These are phyloP conservation scores for Candida railenensis DNA, from an alignment of 805 yeast genomes.

Conservation along the genomic window DNA sequence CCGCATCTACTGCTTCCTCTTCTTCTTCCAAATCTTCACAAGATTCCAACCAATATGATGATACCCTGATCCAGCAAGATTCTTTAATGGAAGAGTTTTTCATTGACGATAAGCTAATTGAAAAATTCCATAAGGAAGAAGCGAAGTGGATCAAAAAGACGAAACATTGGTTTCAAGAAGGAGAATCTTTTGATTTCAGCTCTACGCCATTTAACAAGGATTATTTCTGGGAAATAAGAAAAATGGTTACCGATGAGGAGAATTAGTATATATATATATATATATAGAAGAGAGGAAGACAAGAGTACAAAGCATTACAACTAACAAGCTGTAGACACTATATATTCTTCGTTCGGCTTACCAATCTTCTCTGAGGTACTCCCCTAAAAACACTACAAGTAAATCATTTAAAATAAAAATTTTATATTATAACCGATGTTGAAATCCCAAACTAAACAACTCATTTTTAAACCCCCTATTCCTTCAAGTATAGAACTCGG, in stretches of 20 bases:
- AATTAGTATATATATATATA: conserved; percentile 7
- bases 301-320: not conserved
- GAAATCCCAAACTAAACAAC: conserved; percentile 39
- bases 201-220: conserved; percentile 19
- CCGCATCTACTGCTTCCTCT: conserved; percentile 28
- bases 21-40: conserved; percentile 12
- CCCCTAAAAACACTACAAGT: no score
- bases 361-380: no score
- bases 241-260: conserved; percentile 38
- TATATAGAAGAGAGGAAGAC: no score
- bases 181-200: conserved; percentile 23
- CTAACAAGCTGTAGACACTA: no score
- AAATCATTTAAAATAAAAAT: conserved; percentile 3
- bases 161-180: conserved; percentile 36
- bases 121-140: conserved; percentile 36
- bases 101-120: conserved; percentile 25
- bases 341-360: no score
- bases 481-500: not conserved
- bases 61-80: conserved; percentile 6
- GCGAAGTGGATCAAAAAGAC: conserved; percentile 31
- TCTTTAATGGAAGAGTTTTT: conserved; percentile 21
- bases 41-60: conserved; percentile 5
- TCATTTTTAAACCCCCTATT: conserved; percentile 32
- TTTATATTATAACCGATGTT: conserved; percentile 43
- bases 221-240: conserved; percentile 43